Evolutionary conservation across 2,329 filamentous ascomycete species (phyloP), one percentile per base, ranked within the genome.

Genomic region (Sporothrix brasiliensis): DNA sequence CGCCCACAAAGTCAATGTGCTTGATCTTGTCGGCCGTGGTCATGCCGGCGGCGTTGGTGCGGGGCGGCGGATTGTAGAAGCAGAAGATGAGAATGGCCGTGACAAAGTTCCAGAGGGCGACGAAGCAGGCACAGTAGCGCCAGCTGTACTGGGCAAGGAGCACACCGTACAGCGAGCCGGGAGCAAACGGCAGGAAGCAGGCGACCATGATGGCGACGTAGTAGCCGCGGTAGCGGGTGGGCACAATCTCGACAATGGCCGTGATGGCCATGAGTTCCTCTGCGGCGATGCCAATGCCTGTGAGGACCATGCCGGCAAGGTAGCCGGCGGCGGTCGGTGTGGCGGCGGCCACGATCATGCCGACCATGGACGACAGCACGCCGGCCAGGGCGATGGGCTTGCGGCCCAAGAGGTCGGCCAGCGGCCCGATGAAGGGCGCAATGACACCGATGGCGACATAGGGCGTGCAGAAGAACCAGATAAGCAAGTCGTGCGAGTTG

Each of bases 1-100:
- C 34, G 30, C 71, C 68, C 34, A 63, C n/a, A 56, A 61, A 72
- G 63, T 72, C 68, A 30, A 70, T 49, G 3, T 50, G 65, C 69
- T 61, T 69, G 11, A 71, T 50, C 67, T 67, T 63, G 13, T 69
- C 50, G 21, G 13, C 24, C 24, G 24, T 44, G 10, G 52, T 47
- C 11, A 24, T 30, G 30, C 47, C 69, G 19, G 52, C 44, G 13
- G 9, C 44, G 39, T 60, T 70, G 60, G 47, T 56, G 34, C 60
- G 61, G 7, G 52, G 49, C 39, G 68, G 65, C 65, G 65, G 65
- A n/a, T 67, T 41, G 50, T 67, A 54, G 44, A 44, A 67, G n/a
- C 30, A n/a, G 34, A 44, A 54, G 65, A 67, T 44, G 65, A 67
- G 52, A 13, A 56, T 13, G 50, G 30, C 65, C n/a, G 52, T 53